phyloP scores from a whole-genome alignment of 23 red algal species.

The Gracilaria domingensis region DNA sequence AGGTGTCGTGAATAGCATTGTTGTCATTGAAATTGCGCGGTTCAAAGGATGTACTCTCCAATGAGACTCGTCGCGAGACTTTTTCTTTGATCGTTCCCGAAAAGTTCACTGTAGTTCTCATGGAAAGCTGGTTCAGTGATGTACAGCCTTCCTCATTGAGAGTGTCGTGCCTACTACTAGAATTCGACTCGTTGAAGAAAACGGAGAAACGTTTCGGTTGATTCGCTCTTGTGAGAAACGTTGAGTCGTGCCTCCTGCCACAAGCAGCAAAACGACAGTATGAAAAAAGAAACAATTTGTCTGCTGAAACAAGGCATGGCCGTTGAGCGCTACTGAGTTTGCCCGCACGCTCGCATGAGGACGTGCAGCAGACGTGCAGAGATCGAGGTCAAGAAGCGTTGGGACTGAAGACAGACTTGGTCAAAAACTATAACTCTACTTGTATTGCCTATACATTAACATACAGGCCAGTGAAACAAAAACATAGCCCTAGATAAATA shows the following conservation, averaged over 20 bases:
- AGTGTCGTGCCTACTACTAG: not conserved
- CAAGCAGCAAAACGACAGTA: not conserved
- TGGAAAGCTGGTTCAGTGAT: not conserved
- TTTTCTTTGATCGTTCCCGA: no score
- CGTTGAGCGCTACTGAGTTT: not conserved
- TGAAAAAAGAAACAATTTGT: not conserved
- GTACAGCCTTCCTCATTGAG: not conserved
- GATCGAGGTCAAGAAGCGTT: not conserved
- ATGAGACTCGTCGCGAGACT: not conserved
- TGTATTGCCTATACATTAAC: not conserved
- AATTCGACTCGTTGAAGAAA: not conserved
- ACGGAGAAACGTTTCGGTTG: not conserved
- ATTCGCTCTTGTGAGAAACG: not conserved
- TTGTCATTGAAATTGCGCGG: constrained; percentile 7
- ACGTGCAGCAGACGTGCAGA: not conserved
- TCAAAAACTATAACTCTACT: not conserved
- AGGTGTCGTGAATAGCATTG: constrained; percentile 2
- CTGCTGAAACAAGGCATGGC: not conserved
- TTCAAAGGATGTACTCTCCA: not conserved
- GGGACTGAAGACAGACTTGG: not conserved
- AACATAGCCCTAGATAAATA: not conserved
- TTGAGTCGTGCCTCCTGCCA: not conserved
- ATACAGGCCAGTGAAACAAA: not conserved
- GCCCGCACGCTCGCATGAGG: not conserved
- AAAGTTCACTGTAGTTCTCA: not conserved